Base-by-base conservation (phyloP, 1,284 basidiomycete genomes). In the Apiotrichum gamsii region DNA sequence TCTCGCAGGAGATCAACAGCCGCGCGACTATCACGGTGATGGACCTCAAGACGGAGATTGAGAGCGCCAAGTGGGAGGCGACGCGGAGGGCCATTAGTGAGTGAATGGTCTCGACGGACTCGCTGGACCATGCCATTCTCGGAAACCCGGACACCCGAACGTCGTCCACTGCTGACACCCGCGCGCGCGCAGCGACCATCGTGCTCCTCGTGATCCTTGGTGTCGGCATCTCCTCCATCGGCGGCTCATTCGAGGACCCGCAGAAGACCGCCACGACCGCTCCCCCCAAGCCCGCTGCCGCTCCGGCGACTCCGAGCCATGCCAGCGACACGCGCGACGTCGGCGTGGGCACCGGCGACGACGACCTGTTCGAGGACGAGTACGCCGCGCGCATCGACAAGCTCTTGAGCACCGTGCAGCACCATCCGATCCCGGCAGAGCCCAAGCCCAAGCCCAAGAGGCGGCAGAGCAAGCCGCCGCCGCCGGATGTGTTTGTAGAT, bases 51-150 rank as follows among this genome's bases (percentile, higher is more conserved):
- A 87, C 88, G 2, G 82, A 82, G 51, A 86, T 91, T 51, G 90
- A 94, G 69, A 84, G 87, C 59, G 83, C 85, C 31, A 90, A 87
- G 67, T 93, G 90, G 90, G 83, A 90, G 60, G 90, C 89, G 46
- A 89, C 90, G 75, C 80, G 87, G 35, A 81, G 85, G 51, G 83
- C 87, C 42, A 87, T 93, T 57, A 76, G 88, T 88, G 57, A 74
- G 82, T 78, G 20, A 15, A 8, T n/a, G 37, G 11, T 29, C 11
- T 43, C 35, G n/a, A n/a, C n/a, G n/a, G n/a, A n/a, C n/a, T n/a
- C n/a, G n/a, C n/a, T n/a, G n/a, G n/a, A n/a, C n/a, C n/a, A n/a
- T n/a, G n/a, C n/a, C n/a, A n/a, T n/a, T n/a, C n/a, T n/a, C n/a
- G n/a, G n/a, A n/a, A n/a, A n/a, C n/a, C n/a, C n/a, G n/a, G n/a